A percentile compares a stretch with the other conserved stretches of the same genome.
These are phyloP conservation scores for Phytophthora constricta DNA, from an alignment of 352 stramenopile species.

Conservation along the genomic window DNA sequence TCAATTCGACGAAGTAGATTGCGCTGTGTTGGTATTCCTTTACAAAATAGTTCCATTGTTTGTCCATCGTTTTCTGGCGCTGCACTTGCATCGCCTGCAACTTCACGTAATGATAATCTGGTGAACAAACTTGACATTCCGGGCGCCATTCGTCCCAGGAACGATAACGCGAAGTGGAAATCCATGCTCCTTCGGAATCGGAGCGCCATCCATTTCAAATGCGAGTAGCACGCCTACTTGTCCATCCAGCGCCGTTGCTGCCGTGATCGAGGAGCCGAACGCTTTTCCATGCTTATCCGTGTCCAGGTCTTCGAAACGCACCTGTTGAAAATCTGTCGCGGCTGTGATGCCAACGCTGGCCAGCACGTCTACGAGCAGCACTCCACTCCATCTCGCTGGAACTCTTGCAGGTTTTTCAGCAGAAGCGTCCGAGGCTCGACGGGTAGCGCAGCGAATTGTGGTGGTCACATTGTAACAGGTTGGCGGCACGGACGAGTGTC, in stretches of 20 bases:
- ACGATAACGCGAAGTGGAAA: conserved; percentile 93
- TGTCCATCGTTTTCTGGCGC: no score
- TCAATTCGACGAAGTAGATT: no score
- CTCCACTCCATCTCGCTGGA: conserved; percentile 91
- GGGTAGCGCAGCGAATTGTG: conserved; percentile 89
- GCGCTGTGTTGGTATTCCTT: no score
- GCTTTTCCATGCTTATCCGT: conserved; percentile 45
- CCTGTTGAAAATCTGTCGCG: conserved; percentile 34
- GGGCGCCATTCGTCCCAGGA: conserved; percentile 86
- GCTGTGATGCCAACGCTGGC: conserved; percentile 57
- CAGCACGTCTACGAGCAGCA: conserved; percentile 90
- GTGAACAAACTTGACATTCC: conserved; percentile 95
- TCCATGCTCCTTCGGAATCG: conserved; percentile 92
- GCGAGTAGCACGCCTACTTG: conserved; percentile 93
- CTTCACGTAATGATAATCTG: conserved; percentile 64
- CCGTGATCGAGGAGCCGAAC: conserved; percentile 81
- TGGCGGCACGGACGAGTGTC: no score
- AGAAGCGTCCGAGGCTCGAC: conserved; percentile 45
- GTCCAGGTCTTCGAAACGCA: conserved; percentile 66
- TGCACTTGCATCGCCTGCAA: not conserved
- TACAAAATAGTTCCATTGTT: no score
- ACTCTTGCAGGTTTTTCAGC: conserved; percentile 68
- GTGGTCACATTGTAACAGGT: no score
- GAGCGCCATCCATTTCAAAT: conserved; percentile 94
- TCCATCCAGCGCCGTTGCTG: conserved; percentile 88